A percentile compares a stretch with the other conserved stretches of the same genome.
These are phyloP conservation scores for Herpotrichia juniperi DNA, from an alignment of 2,329 filamentous ascomycete genomes.

Conservation along the genomic window DNA sequence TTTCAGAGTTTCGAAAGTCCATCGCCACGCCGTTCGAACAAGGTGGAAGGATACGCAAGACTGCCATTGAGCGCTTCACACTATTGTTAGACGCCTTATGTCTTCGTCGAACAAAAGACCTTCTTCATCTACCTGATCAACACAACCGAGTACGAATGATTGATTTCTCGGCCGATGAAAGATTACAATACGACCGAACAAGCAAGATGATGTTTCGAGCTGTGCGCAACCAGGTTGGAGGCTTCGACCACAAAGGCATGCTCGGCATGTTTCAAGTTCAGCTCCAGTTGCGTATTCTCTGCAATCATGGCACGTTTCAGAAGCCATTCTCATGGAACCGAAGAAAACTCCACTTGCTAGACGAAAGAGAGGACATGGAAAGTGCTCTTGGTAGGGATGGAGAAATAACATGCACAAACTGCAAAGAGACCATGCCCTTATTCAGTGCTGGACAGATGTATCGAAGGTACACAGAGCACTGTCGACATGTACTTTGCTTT, in stretches of 20 bases:
- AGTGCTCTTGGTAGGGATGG: conserved; percentile 25
- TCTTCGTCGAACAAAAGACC: conserved; percentile 51
- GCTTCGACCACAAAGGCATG: conserved; percentile 42
- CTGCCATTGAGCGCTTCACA: conserved; percentile 30
- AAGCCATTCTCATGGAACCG: conserved; percentile 52
- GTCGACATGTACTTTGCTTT: conserved; percentile 40
- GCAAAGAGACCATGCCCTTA: conserved; percentile 32
- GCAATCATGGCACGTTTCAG: conserved; percentile 59
- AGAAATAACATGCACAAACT: conserved; percentile 39
- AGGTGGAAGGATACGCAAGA: conserved; percentile 22
- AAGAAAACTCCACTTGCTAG: conserved; percentile 35
- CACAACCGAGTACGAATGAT: conserved; percentile 30
- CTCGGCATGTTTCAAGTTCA: conserved; percentile 56
- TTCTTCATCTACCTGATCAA: conserved; percentile 46
- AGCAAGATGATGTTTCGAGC: conserved; percentile 45
- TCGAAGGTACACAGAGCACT: conserved; percentile 27
- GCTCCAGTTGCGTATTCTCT: conserved; percentile 55
- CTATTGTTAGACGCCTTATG: conserved; percentile 46
- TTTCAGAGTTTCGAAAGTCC: conserved; percentile 50
- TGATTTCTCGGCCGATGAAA: conserved; percentile 38
- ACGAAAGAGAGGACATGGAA: conserved; percentile 46
- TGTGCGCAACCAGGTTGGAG: conserved; percentile 46
- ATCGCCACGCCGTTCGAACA: conserved; percentile 51
- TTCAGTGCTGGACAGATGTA: conserved; percentile 26
- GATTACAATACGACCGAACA: conserved; percentile 38